Base-by-base conservation (phyloP, 1,284 basidiomycete species). In the Boletus calvinii region DNA sequence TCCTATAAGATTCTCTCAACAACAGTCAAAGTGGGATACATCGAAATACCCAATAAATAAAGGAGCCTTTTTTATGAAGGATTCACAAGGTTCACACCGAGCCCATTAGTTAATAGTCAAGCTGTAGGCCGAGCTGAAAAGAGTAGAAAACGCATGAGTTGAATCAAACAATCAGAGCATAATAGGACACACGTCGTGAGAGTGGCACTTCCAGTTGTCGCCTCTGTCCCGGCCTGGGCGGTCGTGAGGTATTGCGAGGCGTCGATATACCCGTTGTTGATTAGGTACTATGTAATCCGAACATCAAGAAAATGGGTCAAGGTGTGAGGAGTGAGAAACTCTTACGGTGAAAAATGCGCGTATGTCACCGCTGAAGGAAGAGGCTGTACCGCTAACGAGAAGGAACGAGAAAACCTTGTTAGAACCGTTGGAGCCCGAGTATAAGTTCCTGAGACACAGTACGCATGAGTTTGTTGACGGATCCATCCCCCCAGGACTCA, bases 351-450 rank as follows among this genome's bases (percentile, higher is more conserved):
- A 64, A 77, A 85, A 86, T 4, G 59, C 36, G 52, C 77, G 77
- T 43, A 85, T 50, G 56, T 86, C 83, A 3, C 72, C 78, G 42
- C 72, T 79, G 72, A 85, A 85, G 65, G 68, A 78, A 6, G 72
- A 73, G 60, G 81, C 67, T 4, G 72, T 71, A 0, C 76, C 77
- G 55, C 67, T 72, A 6, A 73, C 68, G 12, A 77, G 78, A 31
- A 85, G 72, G 77, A 84, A 86, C 3, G 83, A 84, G 66, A 74
- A 85, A 4, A 85, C 83, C 26, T 75, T 71, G 67, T 85, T 85
- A 7, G 75, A 64, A 40, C 80, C 79, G 62, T 85, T 86, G 11
- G 72, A 76, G 29, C 84, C 83, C 30, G 62, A 72, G 70, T 82
- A 85, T 36, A 85, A 58, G 62, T 84, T 75, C 81, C 78, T 79